These are phyloP conservation scores for Eutrema yunnanense DNA, from an alignment of 345 rosid genomes.

Conservation along the genomic window DNA sequence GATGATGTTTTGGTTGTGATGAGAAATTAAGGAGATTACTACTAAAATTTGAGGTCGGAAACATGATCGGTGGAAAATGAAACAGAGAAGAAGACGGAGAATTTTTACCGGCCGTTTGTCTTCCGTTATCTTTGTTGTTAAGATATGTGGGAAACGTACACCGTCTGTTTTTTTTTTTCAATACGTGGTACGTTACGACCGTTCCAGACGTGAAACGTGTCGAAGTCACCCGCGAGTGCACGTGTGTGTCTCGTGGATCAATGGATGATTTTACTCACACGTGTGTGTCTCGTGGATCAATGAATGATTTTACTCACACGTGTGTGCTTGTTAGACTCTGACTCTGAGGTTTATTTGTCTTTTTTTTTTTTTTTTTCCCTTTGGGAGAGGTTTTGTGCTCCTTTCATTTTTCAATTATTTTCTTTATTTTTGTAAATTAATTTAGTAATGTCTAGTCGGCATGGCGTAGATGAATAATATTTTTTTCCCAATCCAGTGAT, in stretches of 20 bases:
- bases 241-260: not conserved
- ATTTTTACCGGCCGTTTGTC: not conserved
- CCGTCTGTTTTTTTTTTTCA: slow-evolving; percentile 4
- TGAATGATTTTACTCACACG: slow-evolving; percentile 18
- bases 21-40: not conserved
- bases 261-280: slow-evolving; percentile 16
- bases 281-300: slow-evolving; percentile 4
- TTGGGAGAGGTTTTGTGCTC: not conserved
- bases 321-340: not conserved
- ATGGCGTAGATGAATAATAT: not conserved
- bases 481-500: not conserved
- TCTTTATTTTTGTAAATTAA: not conserved
- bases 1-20: not conserved
- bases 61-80: not conserved
- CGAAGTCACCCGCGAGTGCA: not conserved
- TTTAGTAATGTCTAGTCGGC: not conserved
- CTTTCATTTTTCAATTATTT: too few species aligned
- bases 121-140: slow-evolving; percentile 21
- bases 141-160: slow-evolving; percentile 22
- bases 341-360: not conserved
- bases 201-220: slow-evolving; percentile 26
- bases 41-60: not conserved
- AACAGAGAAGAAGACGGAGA: slow-evolving; percentile 7
- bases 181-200: slow-evolving; percentile 32
- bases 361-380: not conserved